Base-by-base conservation (phyloP, 768 basidiomycete genomes). In the Hortiboletus flavorubellus region DNA sequence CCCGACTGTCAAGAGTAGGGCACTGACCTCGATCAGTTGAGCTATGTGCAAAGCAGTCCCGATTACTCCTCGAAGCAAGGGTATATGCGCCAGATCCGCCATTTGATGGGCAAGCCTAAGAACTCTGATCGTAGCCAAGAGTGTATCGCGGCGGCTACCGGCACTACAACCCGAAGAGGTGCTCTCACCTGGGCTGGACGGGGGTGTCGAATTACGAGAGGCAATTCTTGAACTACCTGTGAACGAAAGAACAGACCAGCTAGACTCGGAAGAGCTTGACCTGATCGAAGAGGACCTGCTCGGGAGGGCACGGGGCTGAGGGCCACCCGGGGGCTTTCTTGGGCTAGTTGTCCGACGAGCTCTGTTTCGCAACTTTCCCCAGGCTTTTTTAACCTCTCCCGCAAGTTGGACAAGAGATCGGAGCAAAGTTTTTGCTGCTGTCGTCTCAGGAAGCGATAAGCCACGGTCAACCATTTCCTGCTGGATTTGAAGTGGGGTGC, bases 401-500 rank as follows among this genome's bases (percentile, higher is more conserved):
- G 21, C 38, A 4, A 29, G 23, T 14, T 45, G 31, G 12, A 45
- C 31, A 9, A 64, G 50, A n/a, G 18, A 55, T 26, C 39, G 33
- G 15, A 58, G 37, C 10, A 64, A 51, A 2, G 62, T 64, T 42
- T 48, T 64, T 21, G 46, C 59, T n/a, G 62, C 62, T 9, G 53
- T 14, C 5, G 62, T 64, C 15, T 64, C 46, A 5, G 53, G 53
- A 29, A 64, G 12, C 10, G 2, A 37, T 5, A 60, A 37, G 6
- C 16, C 18, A 21, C 31, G 54, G 11, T 64, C 55, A 4, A 63
- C 62, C 62, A 63, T 63, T 44, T 63, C 62, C 16, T 2, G 14
- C 15, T 63, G 62, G 21, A 63, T 60, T 38, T 49, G 52, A n/a
- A 63, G 44, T 8, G 61, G 58, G 5, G 21, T 1, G 8, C 47